Conservation (phyloP, 352 stramenopile species). For the Globisporangium recalcitrans region DNA sequence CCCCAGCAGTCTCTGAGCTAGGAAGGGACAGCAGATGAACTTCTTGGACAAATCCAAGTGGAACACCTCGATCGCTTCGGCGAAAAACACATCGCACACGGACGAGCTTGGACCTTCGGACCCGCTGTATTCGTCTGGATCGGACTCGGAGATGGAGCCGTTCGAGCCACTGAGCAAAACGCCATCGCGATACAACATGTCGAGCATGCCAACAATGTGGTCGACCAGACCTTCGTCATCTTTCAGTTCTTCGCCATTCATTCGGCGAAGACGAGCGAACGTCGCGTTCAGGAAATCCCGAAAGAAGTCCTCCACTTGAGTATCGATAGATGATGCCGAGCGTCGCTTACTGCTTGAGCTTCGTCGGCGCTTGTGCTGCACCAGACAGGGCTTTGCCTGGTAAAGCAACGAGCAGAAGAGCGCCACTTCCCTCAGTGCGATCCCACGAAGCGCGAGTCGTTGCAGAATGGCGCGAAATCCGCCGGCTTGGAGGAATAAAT, state of each 20-base stretch:
- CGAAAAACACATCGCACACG: conserved; percentile 42
- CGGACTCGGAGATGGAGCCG: conserved; percentile 9
- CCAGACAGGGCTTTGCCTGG: conserved; percentile 71
- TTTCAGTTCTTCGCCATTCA: conserved; percentile 71
- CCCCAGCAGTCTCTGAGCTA: conserved; percentile 65
- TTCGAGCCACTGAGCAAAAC: conserved; percentile 37
- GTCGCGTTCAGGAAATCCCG: conserved; percentile 68
- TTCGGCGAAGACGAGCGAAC: conserved; percentile 59
- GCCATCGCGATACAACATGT: conserved; percentile 66
- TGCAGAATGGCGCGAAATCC: conserved; percentile 72
- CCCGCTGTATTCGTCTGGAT: conserved; percentile 16
- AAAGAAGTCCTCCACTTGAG: conserved; percentile 72
- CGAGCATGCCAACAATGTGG: conserved; percentile 60
- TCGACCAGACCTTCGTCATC: conserved; percentile 78
- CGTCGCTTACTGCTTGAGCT: conserved; percentile 30
- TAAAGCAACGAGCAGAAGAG: conserved; percentile 66
- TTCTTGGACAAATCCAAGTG: conserved; percentile 84
- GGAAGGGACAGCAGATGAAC: conserved; percentile 81
- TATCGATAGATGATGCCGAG: conserved; percentile 17
- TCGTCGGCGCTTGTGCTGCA: conserved; percentile 48
- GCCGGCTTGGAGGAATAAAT: conserved; percentile 79
- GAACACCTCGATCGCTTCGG: conserved; percentile 76
- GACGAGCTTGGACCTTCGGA: conserved; percentile 12
- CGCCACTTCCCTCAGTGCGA: conserved; percentile 53
- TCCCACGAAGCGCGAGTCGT: conserved; percentile 36